Percentiles rank a stretch among this genome's conserved stretches.
Evolutionary conservation across 2,329 filamentous ascomycete species (phyloP).

Genomic region (Helminthosporium solani): DNA sequence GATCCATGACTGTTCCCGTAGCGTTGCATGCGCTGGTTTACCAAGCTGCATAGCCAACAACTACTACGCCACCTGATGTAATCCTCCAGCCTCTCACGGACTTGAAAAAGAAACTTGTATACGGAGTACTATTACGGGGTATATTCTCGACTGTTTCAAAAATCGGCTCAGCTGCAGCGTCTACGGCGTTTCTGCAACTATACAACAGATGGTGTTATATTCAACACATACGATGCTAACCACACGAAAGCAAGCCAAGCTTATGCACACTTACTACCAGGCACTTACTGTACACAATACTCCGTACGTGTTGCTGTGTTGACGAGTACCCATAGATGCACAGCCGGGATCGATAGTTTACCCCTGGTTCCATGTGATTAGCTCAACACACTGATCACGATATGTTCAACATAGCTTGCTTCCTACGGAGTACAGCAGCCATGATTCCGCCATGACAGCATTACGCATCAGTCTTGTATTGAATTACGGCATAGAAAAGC

Average conservation of each 20-base stretch:
- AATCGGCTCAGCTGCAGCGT: constrained; percentile 4
- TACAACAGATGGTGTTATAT: no score
- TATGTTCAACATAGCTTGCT: not conserved
- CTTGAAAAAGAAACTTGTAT: constrained; percentile 9
- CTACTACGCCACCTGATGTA: constrained; percentile 8
- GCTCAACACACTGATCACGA: not conserved
- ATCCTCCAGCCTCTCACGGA: constrained; percentile 6
- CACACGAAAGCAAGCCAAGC: constrained; percentile 13
- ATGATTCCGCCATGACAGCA: constrained; percentile 15
- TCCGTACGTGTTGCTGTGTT: no score
- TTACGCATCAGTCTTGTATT: constrained; percentile 4
- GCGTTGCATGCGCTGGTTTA: constrained; percentile 6
- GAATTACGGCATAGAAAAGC: constrained; percentile 20
- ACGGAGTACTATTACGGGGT: no score
- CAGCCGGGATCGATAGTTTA: not conserved
- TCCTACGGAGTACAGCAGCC: no score
- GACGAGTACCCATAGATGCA: no score
- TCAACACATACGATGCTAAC: constrained; percentile 8
- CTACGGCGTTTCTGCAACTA: constrained; percentile 10
- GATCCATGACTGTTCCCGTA: constrained; percentile 9
- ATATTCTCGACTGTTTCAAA: constrained; percentile 8
- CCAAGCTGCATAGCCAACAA: constrained; percentile 5
- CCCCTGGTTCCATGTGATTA: not conserved
- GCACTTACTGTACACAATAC: no score
- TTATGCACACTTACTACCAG: no score